These are phyloP conservation scores for Phytophthora chlamydospora DNA, from an alignment of 352 stramenopile species.

Conservation along the genomic window DNA sequence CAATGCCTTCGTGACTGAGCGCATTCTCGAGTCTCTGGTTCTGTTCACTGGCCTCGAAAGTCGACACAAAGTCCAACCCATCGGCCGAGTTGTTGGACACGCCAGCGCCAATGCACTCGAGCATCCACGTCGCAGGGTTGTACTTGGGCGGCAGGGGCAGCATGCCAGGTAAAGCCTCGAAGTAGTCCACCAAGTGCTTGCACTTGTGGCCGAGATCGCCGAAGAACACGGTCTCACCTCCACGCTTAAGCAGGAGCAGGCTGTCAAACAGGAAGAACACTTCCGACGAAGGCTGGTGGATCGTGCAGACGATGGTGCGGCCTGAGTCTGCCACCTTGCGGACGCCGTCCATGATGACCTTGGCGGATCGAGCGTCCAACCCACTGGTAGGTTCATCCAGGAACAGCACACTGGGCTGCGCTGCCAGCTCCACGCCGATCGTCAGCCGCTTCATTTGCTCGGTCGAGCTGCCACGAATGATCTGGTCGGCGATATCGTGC, in stretches of 20 bases:
- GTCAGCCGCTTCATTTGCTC: slow-evolving; percentile 59
- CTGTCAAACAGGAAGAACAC: slow-evolving; percentile 69
- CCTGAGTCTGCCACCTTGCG: slow-evolving; percentile 55
- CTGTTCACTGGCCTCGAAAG: slow-evolving; percentile 38
- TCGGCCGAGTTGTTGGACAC: slow-evolving; percentile 28
- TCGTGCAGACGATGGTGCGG: slow-evolving; percentile 69
- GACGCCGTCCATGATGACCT: slow-evolving; percentile 79
- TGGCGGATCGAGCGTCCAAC: slow-evolving; percentile 52
- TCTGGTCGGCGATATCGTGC: slow-evolving; percentile 38
- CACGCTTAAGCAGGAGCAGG: slow-evolving; percentile 74
- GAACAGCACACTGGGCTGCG: slow-evolving; percentile 81
- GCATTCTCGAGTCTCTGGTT: slow-evolving; percentile 20
- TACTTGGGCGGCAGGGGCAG: slow-evolving; percentile 48
- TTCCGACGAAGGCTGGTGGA: slow-evolving; percentile 31
- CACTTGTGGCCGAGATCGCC: slow-evolving; percentile 65
- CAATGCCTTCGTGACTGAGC: slow-evolving; percentile 22
- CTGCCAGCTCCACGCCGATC: slow-evolving; percentile 90
- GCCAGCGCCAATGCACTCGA: slow-evolving; percentile 57
- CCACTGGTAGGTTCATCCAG: slow-evolving; percentile 64
- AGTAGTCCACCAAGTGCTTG: slow-evolving; percentile 52
- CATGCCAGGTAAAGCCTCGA: slow-evolving; percentile 42
- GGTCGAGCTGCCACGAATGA: slow-evolving; percentile 46
- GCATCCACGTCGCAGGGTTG: slow-evolving; percentile 85
- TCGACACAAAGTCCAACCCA: slow-evolving; percentile 43
- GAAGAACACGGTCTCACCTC: slow-evolving; percentile 58